Conservation (phyloP, 1,139 yeast species). For the Suhomyces anneliseae region DNA sequence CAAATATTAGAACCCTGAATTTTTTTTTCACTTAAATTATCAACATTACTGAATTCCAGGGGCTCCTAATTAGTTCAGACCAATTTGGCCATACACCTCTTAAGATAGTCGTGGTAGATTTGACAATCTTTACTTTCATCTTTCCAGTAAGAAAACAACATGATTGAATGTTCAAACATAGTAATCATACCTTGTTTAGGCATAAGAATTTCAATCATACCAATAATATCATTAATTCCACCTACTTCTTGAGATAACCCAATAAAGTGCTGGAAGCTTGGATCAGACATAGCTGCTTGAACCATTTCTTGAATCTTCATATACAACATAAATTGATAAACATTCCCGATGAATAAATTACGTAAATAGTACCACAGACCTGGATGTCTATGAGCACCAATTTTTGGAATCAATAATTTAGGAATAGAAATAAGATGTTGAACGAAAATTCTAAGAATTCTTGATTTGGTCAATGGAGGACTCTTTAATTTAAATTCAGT, state of each 20-base stretch:
- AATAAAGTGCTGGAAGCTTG: constrained; percentile 9
- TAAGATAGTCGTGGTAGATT: constrained; percentile 27
- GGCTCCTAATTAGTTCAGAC: not conserved
- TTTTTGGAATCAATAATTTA: constrained; percentile 36
- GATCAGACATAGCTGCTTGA: constrained; percentile 13
- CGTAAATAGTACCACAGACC: constrained; percentile 45
- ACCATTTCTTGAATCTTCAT: constrained; percentile 30
- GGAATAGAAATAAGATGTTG: constrained; percentile 31
- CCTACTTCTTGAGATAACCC: constrained; percentile 7
- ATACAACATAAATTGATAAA: constrained; percentile 40
- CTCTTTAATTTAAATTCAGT: constrained; percentile 17
- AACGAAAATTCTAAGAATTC: constrained; percentile 15
- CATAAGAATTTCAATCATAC: constrained; percentile 23
- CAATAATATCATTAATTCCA: constrained; percentile 12
- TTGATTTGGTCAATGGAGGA: constrained; percentile 14
- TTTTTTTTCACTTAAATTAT: too few species aligned
- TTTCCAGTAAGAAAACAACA: constrained; percentile 40
- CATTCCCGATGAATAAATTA: constrained; percentile 41
- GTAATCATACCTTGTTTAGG: constrained; percentile 26
- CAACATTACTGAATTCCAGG: too few species aligned
- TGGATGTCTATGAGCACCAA: constrained; percentile 43
- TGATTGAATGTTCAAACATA: constrained; percentile 32
- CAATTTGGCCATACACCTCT: constrained; percentile 21
- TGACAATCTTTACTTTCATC: constrained; percentile 38
- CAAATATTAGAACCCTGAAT: too few species aligned